Evolutionary conservation across 148 eudicot genomes (phyloP).

Genomic region (Gaultheria prostrata): DNA sequence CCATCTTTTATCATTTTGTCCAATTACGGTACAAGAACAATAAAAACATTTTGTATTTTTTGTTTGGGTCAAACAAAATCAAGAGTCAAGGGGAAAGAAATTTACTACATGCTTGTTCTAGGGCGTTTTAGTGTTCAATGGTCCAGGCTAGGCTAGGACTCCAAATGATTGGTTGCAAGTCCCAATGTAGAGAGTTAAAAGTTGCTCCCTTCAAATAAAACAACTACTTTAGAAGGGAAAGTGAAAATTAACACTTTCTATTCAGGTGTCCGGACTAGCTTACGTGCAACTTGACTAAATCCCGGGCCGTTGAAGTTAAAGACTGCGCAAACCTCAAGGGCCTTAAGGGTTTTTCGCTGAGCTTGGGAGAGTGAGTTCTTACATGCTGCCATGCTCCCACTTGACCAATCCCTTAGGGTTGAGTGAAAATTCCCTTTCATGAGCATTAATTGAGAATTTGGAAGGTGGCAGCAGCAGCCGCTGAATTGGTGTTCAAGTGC

Average conservation of each 20-base stretch:
- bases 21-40: not conserved
- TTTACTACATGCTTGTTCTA: not conserved
- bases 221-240: not conserved
- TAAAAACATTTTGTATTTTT: not conserved
- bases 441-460: not conserved
- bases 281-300: not conserved
- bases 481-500: not conserved
- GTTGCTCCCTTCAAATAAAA: not conserved
- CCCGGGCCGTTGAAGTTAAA: not conserved
- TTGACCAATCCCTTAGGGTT: not conserved
- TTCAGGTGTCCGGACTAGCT: not conserved
- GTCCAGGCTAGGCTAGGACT: not conserved
- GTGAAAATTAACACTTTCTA: not conserved
- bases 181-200: not conserved
- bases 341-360: not conserved
- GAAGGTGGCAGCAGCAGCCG: not conserved
- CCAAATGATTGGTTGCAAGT: not conserved
- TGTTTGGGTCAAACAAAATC: not conserved
- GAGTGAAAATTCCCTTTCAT: not conserved
- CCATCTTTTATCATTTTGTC: not conserved
- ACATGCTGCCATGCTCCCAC: not conserved
- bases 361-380: not conserved
- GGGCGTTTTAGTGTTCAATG: not conserved
- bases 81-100: not conserved
- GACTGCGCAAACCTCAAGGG: not conserved